Percentiles rank a stretch among this genome's conserved stretches.
Evolutionary conservation across 345 rosid genomes (phyloP).

Genomic region (Erysimum cheiranthoides): DNA sequence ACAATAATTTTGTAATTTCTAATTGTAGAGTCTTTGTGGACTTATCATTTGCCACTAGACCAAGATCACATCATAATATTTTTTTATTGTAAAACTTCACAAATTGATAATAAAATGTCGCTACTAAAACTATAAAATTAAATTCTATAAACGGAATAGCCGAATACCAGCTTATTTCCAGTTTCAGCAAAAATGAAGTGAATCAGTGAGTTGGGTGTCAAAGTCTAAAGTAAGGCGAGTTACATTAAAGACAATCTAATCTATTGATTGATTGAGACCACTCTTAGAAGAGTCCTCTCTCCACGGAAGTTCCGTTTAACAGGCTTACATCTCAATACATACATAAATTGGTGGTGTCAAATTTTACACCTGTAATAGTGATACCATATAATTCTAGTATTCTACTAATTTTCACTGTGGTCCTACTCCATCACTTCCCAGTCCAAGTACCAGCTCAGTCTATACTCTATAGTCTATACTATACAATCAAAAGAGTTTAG

Average conservation of each 20-base stretch:
- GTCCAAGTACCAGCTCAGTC: not conserved
- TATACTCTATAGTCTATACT: not conserved
- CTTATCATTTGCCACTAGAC: too few relatives aligned
- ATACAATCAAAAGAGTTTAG: not conserved
- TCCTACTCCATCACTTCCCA: constrained; percentile 2
- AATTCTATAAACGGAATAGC: too few relatives aligned
- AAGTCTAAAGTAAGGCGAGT: not conserved
- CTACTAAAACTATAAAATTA: too few relatives aligned
- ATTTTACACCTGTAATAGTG: not conserved
- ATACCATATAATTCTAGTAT: too few relatives aligned
- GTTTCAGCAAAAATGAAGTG: not conserved
- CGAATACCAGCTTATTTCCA: too few relatives aligned
- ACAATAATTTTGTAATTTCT: too few relatives aligned
- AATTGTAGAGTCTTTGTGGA: too few relatives aligned
- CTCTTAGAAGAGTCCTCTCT: not conserved
- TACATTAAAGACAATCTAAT: not conserved
- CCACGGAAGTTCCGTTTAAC: constrained; percentile 13
- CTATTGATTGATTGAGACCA: not conserved
- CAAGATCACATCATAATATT: too few relatives aligned
- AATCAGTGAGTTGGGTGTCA: not conserved
- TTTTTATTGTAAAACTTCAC: too few relatives aligned
- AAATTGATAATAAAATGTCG: not conserved
- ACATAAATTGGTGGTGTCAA: too few relatives aligned
- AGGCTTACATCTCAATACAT: constrained; percentile 21
- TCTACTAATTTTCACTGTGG: not conserved